phyloP scores from a whole-genome alignment of 2,329 filamentous ascomycete genomes.

The Arthrobotrys conoides region DNA sequence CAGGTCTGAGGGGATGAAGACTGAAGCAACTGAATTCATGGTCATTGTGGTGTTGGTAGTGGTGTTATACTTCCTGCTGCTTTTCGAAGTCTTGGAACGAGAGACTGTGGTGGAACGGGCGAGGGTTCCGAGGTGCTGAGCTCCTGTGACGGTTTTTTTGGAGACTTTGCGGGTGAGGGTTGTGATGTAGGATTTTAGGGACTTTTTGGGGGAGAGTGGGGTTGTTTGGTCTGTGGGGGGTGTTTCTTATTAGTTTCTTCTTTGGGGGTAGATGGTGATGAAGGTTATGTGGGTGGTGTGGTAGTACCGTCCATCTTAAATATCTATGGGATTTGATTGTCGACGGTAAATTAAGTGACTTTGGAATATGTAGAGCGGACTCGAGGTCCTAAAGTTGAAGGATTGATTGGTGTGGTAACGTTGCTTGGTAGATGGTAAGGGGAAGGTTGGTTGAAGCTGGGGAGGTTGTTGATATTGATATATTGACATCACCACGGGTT shows the following conservation, averaged over 20 bases:
- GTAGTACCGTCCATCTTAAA: neutral
- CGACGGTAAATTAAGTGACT: too few relatives aligned
- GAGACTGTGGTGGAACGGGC: conserved; percentile 20
- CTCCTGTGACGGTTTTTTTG: conserved; percentile 13
- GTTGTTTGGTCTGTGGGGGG: neutral
- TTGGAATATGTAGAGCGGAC: neutral
- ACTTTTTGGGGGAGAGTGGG: neutral
- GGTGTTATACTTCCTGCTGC: neutral
- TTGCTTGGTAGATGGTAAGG: neutral
- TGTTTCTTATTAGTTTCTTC: too few relatives aligned
- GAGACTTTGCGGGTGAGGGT: conserved; percentile 22
- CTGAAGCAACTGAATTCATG: neutral
- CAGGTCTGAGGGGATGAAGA: neutral
- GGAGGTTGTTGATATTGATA: neutral
- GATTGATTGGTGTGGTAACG: neutral
- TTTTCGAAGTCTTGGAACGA: neutral
- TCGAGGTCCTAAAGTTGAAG: neutral
- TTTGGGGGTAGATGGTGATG: neutral
- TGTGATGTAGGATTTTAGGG: neutral
- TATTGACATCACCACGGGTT: neutral
- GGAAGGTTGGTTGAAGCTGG: neutral
- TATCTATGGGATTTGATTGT: neutral
- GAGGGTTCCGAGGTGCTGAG: conserved; percentile 11
- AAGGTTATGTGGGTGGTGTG: neutral
- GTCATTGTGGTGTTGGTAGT: neutral